Base-by-base conservation (phyloP, 2,329 filamentous ascomycete species). In the Aspergillus viridinutans region DNA sequence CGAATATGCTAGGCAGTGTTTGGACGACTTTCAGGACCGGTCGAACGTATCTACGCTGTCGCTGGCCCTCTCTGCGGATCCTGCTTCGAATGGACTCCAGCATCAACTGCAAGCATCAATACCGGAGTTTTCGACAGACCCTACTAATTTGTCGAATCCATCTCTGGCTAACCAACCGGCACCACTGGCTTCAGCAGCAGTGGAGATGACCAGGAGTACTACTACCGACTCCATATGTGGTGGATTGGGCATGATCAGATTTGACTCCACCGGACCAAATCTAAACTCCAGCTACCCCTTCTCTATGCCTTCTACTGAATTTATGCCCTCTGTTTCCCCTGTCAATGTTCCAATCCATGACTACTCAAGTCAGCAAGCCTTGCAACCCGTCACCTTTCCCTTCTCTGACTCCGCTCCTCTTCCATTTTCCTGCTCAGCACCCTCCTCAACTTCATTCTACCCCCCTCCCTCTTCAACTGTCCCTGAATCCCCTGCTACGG, bases 151-250 rank as follows among this genome's bases (percentile, higher is more conserved):
- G 45, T 50, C 53, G 12, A 50, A 61, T 17, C 47, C 50, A 21
- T 43, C 55, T 12, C 43, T 61, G 62, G 60, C 67, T 52, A 68
- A 72, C 55, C 64, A 64, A 48, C 58, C 69, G 58, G 64, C 59
- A 26, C 61, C 64, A 35, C 64, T 67, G 25, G 55, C 66, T 26
- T 63, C 67, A 38, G 67, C 65, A 29, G 61, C 73, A 43, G 69
- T 73, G 53, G 72, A 77, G 57, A 80, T 80, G 77, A 75, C 69
- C 60, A 72, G 77, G 60, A 78, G 72, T 61, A 69, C 70, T 47
- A 80, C 77, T 32, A 74, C 76, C 61, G 77, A 80, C 60, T 74
- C 75, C 35, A 62, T 80, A 50, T 75, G 74, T 57, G 73, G 74
- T 58, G 71, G 71, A 50, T 66, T 79, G 61, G 69, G 69, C 60